Conservation (phyloP, 148 eudicot genomes). For the Rhododendron williamsianum region DNA sequence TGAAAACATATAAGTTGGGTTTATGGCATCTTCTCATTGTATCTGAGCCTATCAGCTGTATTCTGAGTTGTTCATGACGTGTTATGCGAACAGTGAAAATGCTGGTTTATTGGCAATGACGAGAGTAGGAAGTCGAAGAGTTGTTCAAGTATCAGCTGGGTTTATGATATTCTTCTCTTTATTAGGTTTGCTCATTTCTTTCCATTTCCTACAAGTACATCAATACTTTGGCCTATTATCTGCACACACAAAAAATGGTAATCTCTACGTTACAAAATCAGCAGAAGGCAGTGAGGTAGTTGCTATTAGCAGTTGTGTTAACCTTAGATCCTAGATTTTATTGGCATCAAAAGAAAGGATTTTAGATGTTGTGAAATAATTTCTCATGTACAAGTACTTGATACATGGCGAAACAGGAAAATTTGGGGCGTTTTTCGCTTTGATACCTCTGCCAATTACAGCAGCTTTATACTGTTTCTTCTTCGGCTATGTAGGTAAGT, state of each 20-base stretch:
- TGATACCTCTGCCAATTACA: conserved; percentile 59
- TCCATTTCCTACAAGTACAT: neutral
- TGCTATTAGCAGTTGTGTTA: neutral
- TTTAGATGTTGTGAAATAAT: neutral
- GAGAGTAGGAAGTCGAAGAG: conserved; percentile 67
- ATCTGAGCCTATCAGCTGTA: neutral
- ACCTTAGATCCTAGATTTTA: neutral
- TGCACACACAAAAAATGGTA: neutral
- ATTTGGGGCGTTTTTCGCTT: conserved; percentile 76
- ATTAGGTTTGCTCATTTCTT: conserved; percentile 27
- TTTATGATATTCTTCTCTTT: conserved; percentile 73
- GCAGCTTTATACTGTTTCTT: conserved; percentile 71
- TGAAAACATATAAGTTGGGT: neutral
- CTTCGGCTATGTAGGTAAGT: conserved; percentile 66
- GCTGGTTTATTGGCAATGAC: conserved; percentile 72
- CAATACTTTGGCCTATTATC: neutral
- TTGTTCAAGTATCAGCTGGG: conserved; percentile 55
- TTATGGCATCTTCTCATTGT: neutral
- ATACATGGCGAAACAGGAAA: conserved; percentile 38
- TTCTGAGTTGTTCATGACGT: neutral
- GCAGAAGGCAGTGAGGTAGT: neutral
- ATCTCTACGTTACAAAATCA: neutral
- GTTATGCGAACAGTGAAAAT: conserved; percentile 45
- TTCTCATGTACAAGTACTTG: neutral
- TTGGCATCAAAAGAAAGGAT: neutral